These are phyloP conservation scores for Mercurialis annua DNA, from an alignment of 345 rosid genomes.

Conservation along the genomic window DNA sequence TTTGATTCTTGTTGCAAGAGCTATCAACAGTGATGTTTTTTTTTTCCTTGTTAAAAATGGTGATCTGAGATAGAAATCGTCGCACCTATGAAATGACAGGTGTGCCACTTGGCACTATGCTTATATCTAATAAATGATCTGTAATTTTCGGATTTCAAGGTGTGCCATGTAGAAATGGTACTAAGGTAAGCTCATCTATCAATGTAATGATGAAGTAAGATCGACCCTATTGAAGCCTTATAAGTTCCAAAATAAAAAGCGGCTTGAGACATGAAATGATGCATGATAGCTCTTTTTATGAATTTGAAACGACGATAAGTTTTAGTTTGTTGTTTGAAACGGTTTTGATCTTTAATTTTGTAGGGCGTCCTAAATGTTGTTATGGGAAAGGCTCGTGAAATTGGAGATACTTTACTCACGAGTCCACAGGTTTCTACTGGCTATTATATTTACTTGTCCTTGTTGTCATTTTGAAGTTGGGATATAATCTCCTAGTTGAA, in stretches of 20 bases:
- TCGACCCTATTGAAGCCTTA: not conserved
- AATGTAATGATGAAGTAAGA: not conserved
- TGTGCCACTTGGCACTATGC: not conserved
- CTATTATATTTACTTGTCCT: not conserved
- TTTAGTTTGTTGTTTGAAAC: slow-evolving; percentile 15
- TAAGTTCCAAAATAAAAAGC: not conserved
- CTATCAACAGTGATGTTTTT: too few species aligned
- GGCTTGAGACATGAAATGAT: not conserved
- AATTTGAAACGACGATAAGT: not conserved
- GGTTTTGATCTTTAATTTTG: slow-evolving; percentile 13
- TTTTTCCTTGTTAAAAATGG: too few species aligned
- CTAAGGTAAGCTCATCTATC: not conserved
- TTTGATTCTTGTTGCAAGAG: too few species aligned
- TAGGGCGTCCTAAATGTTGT: slow-evolving; percentile 85
- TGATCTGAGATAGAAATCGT: too few species aligned
- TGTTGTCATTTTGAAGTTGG: slow-evolving; percentile 6
- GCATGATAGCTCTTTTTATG: not conserved
- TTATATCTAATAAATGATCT: not conserved
- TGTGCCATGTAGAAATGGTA: not conserved
- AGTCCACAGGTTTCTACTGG: slow-evolving; percentile 66
- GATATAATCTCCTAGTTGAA: slow-evolving; percentile 10
- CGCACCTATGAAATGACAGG: not conserved
- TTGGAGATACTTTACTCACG: slow-evolving; percentile 75
- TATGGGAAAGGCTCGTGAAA: slow-evolving; percentile 87
- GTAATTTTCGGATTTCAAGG: not conserved